Evolutionary conservation across 2,329 filamentous ascomycete genomes (phyloP).

Genomic region (Pseudonectria buxi): DNA sequence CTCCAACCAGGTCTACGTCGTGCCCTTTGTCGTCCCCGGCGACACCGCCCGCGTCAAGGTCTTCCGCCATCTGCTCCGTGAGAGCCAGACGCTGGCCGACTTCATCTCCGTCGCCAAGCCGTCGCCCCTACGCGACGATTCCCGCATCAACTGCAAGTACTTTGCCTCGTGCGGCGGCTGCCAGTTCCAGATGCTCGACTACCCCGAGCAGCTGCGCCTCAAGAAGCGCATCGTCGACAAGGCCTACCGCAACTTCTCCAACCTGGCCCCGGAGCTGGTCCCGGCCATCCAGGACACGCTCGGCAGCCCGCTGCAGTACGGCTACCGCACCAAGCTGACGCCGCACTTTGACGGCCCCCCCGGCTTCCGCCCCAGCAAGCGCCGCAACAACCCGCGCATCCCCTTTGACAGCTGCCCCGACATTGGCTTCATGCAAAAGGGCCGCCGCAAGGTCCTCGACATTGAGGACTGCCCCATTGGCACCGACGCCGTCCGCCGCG

Average conservation of each 20-base stretch:
- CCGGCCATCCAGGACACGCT: conserved; percentile 78
- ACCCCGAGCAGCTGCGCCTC: conserved; percentile 74
- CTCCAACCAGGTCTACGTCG: conserved; percentile 65
- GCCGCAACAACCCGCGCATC: conserved; percentile 40
- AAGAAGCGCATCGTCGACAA: conserved; percentile 86
- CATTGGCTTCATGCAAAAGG: conserved; percentile 88
- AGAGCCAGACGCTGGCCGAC: conserved; percentile 71
- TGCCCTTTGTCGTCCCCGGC: conserved; percentile 83
- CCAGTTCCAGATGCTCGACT: conserved; percentile 96
- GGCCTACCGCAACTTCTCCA: conserved; percentile 86
- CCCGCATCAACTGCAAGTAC: conserved; percentile 74
- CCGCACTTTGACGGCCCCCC: conserved; percentile 87
- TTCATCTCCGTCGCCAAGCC: conserved; percentile 71
- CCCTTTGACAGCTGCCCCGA: conserved; percentile 60
- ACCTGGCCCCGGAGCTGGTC: conserved; percentile 66
- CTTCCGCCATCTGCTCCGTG: conserved; percentile 59
- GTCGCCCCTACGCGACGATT: conserved; percentile 69
- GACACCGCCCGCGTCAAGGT: conserved; percentile 75
- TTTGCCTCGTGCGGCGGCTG: conserved; percentile 85
- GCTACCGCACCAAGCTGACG: conserved; percentile 93
- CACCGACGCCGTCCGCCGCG: conserved; percentile 74
- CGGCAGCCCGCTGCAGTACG: conserved; percentile 82
- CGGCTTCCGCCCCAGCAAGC: conserved; percentile 40
- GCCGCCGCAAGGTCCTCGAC: conserved; percentile 72
- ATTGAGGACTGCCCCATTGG: conserved; percentile 98